Evolutionary conservation across 805 yeast species (phyloP), one percentile per base, ranked within the genome.

Genomic region (Saccharomycopsis vini): DNA sequence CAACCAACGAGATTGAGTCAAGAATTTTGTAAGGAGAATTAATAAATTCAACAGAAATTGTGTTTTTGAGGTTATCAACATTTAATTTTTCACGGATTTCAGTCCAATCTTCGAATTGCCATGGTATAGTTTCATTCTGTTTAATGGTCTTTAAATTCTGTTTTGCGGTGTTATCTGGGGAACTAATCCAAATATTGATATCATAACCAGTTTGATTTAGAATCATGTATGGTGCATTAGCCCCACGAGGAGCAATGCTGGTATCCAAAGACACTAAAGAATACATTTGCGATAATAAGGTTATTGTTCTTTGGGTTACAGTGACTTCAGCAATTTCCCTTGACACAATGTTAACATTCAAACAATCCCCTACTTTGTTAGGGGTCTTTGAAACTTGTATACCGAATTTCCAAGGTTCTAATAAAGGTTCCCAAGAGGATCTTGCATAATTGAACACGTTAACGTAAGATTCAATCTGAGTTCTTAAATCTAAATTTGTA

Each of bases 31-130:
- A 89, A 0, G 64, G 64, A 0, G 84, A 70, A 32, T 68, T 78
- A 2, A 73, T 36, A 20, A 89, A 60, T 36, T 69, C 67, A n/a
- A 89, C 68, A 0, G 83, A 87, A 24, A 90, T 61, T 3, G 70
- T 64, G 37, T 77, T 79, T n/a, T 67, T 68, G 16, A 72, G 74
- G 34, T 71, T 75, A 44, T 81, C 81, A 3, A 81, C 74, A 49
- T 75, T 79, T 44, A 89, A 64, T 44, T 78, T 77, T 56, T 90
- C 95, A 60, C 98, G 79, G 20, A 88, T 73, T 24, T 71, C 71
- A 49, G 85, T 71, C 97, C 97, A 92, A 57, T 90, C 96, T 55
- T 89, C 95, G 65, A 94, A 94, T 33, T 88, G 79, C 97, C 97
- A 92, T 1, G 85, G 81, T 3, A 75, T 58, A 3, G 62, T 60